These are phyloP conservation scores for Thielaviopsis euricoi DNA, from an alignment of 2,329 filamentous ascomycete genomes.

Conservation along the genomic window DNA sequence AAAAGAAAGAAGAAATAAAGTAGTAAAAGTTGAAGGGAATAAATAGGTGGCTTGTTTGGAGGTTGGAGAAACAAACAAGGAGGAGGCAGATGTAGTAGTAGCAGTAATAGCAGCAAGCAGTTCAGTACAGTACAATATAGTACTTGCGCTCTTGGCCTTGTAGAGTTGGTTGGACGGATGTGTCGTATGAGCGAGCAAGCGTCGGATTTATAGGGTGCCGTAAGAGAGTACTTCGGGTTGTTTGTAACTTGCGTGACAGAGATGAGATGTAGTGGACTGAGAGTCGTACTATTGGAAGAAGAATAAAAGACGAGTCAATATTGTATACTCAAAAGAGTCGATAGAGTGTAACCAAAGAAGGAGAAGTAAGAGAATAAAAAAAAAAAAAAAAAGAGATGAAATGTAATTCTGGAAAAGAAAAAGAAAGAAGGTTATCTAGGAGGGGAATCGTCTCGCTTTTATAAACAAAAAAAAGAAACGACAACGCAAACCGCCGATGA, in stretches of 20 bases:
- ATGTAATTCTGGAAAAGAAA: neutral
- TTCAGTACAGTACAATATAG: too few relatives aligned
- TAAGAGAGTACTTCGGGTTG: too few relatives aligned
- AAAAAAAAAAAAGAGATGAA: too few relatives aligned
- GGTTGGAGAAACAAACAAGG: neutral
- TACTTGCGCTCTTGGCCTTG: neutral
- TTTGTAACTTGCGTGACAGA: neutral
- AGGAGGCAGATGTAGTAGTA: too few relatives aligned
- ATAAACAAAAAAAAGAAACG: neutral
- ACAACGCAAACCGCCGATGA: neutral
- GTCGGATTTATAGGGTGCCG: too few relatives aligned
- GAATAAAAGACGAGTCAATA: neutral
- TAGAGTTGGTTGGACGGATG: neutral
- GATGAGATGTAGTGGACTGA: neutral
- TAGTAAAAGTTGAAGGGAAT: neutral
- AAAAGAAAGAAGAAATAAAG: neutral
- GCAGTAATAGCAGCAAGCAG: too few relatives aligned
- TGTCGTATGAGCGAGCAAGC: neutral
- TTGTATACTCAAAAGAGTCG: neutral
- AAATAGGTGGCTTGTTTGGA: neutral
- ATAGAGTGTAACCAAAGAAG: too few relatives aligned
- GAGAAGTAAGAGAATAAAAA: too few relatives aligned
- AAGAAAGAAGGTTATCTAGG: neutral
- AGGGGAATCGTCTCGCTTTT: neutral
- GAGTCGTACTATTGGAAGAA: neutral